A percentile compares a stretch with the other conserved stretches of the same genome.
Conservation (phyloP, 768 basidiomycete genomes). For the Leucogyrophana mollusca region DNA sequence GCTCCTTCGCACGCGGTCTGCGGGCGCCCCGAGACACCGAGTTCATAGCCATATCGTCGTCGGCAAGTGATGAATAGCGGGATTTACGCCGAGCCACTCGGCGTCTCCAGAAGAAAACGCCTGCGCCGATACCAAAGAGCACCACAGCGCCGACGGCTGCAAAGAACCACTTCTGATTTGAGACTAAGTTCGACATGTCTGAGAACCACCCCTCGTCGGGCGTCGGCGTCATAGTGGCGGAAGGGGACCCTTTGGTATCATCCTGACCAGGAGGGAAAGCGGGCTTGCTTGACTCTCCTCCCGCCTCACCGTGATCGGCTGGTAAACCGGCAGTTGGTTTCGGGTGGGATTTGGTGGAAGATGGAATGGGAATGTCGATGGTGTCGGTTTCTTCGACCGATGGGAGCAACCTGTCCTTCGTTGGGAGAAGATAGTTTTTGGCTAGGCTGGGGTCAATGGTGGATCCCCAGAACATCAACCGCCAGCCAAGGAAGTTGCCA, state of each 20-base stretch:
- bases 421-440: constrained; percentile 58
- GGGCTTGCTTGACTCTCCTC: constrained; percentile 79
- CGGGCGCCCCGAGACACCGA: constrained; percentile 45
- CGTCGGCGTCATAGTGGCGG: constrained; percentile 49
- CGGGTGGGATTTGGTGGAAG: constrained; percentile 58
- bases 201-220: constrained; percentile 86
- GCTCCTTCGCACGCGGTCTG: constrained; percentile 70
- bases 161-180: constrained; percentile 87
- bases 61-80: constrained; percentile 60
- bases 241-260: constrained; percentile 19
- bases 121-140: constrained; percentile 68
- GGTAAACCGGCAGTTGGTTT: constrained; percentile 91
- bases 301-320: constrained; percentile 75
- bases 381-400: constrained; percentile 45
- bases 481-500: constrained; percentile 85
- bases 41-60: constrained; percentile 69
- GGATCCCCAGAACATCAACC: constrained; percentile 90
- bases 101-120: constrained; percentile 80
- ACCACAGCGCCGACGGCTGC: constrained; percentile 77
- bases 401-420: constrained; percentile 47
- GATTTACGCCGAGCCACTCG: too few relatives aligned
- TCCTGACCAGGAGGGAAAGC: constrained; percentile 52
- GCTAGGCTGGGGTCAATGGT: constrained; percentile 70
- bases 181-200: constrained; percentile 68
- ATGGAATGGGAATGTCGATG: constrained; percentile 35